Conservation (phyloP, 768 basidiomycete species). For the Naganishia vishniacii region DNA sequence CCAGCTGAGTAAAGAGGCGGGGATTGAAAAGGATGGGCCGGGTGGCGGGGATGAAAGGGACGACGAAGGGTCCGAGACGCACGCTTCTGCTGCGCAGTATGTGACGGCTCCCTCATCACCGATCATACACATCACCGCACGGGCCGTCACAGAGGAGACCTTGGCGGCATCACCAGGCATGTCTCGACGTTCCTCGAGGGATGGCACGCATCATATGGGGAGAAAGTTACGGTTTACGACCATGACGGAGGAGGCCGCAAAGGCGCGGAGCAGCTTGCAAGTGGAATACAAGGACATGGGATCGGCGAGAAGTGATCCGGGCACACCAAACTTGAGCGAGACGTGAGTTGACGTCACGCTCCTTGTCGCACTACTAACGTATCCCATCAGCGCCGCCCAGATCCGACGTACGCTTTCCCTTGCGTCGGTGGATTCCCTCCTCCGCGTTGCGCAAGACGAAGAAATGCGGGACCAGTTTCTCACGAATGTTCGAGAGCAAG, state of each 20-base stretch:
- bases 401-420: constrained; percentile 48
- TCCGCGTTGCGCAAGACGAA: constrained; percentile 27
- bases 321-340: constrained; percentile 47
- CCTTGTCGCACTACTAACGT: too few relatives aligned
- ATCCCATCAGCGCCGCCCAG: constrained; percentile 42
- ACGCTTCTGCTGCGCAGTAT: neutral
- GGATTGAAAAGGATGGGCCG: neutral
- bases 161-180: neutral
- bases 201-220: neutral
- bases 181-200: constrained; percentile 7
- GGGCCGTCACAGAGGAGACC: neutral
- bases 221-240: constrained; percentile 26
- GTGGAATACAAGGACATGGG: neutral
- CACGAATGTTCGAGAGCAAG: constrained; percentile 36
- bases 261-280: neutral
- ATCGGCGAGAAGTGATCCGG: constrained; percentile 55
- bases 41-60: neutral
- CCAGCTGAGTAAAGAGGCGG: constrained; percentile 7
- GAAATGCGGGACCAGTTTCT: constrained; percentile 34
- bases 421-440: constrained; percentile 41
- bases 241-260: neutral
- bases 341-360: constrained; percentile 40
- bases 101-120: constrained; percentile 11
- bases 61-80: neutral
- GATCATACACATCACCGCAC: neutral